phyloP scores from a whole-genome alignment of 805 yeast genomes.

The Sungouiozyma ichnusensis region DNA sequence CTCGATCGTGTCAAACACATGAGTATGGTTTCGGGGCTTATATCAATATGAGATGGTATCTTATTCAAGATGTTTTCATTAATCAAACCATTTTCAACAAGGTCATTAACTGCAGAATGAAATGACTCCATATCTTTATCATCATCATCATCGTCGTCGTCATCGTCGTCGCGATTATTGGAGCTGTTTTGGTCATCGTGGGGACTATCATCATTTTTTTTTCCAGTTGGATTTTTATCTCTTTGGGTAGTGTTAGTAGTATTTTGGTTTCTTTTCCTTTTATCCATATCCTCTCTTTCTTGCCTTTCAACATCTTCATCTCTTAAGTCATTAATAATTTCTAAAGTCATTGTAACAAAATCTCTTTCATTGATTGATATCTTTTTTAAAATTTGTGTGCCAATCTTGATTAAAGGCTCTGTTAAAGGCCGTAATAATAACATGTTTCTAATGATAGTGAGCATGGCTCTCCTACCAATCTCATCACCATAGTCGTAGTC shows the following conservation, averaged over 20 bases:
- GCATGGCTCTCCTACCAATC: slow-evolving; percentile 72
- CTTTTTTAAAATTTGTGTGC: slow-evolving; percentile 56
- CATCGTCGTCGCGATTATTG: slow-evolving; percentile 10
- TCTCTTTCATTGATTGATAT: slow-evolving; percentile 73
- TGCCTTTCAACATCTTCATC: slow-evolving; percentile 45
- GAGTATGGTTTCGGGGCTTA: slow-evolving; percentile 35
- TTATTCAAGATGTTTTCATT: slow-evolving; percentile 9
- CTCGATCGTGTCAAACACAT: slow-evolving; percentile 63
- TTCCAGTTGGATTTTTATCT: slow-evolving; percentile 12
- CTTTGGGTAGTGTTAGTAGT: slow-evolving; percentile 20
- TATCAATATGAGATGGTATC: slow-evolving; percentile 26
- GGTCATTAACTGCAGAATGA: slow-evolving; percentile 36
- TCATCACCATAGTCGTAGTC: slow-evolving; percentile 84
- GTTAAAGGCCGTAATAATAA: slow-evolving; percentile 46
- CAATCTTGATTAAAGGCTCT: slow-evolving; percentile 42
- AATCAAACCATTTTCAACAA: slow-evolving; percentile 11
- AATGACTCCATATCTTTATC: slow-evolving; percentile 35
- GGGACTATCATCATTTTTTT: slow-evolving; percentile 5
- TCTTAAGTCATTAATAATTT: slow-evolving; percentile 73
- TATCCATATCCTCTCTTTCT: slow-evolving; percentile 18
- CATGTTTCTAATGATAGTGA: slow-evolving; percentile 47
- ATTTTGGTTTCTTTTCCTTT: slow-evolving; percentile 9
- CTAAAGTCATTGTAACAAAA: slow-evolving; percentile 75
- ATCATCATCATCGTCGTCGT: slow-evolving; percentile 21
- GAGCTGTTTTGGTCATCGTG: slow-evolving; percentile 11